Evolutionary conservation across 495 filamentous ascomycete genomes (phyloP).

Genomic region (Xylaria castorea): DNA sequence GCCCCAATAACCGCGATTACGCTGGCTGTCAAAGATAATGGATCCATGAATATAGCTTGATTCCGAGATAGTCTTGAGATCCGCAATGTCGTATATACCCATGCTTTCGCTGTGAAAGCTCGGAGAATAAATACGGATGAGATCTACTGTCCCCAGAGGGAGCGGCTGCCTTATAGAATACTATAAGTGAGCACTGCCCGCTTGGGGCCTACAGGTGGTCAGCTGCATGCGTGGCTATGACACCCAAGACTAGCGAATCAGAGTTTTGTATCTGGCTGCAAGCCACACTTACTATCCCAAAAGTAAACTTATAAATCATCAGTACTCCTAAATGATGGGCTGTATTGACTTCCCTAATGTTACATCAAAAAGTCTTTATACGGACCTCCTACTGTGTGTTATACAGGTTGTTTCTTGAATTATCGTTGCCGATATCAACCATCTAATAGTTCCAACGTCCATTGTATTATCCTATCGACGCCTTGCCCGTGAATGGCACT

Average conservation of each 20-base stretch:
- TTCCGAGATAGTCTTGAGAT: not conserved
- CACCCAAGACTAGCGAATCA: not conserved
- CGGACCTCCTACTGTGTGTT: not conserved
- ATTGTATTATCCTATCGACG: conserved; percentile 75
- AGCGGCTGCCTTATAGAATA: not conserved
- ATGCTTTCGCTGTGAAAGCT: not conserved
- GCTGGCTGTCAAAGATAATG: not conserved
- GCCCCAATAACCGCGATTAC: conserved; percentile 3
- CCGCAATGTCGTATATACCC: not conserved
- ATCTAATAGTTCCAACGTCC: conserved; percentile 78
- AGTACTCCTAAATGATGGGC: not conserved
- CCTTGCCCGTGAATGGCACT: conserved; percentile 88
- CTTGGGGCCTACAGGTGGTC: not conserved
- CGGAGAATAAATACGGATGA: not conserved
- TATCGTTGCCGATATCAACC: conserved; percentile 22
- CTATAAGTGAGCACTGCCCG: not conserved
- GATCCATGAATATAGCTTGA: not conserved
- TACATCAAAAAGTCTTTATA: not conserved
- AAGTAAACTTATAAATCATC: not conserved
- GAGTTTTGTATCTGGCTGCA: not conserved
- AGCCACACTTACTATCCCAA: not conserved
- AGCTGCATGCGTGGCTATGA: not conserved
- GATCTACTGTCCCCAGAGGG: not conserved
- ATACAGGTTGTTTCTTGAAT: not conserved
- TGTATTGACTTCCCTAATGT: not conserved